Evolutionary conservation across 1,284 basidiomycete species (phyloP), one percentile per base, ranked within the genome.

Genomic region (Volvariella volvacea): DNA sequence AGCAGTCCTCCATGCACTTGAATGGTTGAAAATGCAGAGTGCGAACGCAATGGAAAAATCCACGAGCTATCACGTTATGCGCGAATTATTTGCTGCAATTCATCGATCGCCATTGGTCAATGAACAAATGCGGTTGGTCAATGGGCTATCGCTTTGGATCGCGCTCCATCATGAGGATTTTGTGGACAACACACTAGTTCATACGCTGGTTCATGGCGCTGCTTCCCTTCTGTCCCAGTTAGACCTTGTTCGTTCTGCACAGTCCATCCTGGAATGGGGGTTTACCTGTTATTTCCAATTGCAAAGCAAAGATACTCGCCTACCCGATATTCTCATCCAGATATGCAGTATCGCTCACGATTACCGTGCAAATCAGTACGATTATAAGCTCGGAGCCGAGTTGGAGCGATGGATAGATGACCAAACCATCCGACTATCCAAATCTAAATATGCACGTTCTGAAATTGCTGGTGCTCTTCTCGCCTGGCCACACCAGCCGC

Each of bases 61-160:
- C 7, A 75, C 80, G 41, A 78, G 82, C 2, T 93, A 91, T 59
- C 85, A 91, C 50, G 74, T 90, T 34, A 60, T 92, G 16, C 80
- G 88, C 45, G 77, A 80, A 43, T 66, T 95, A 7, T 80, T 95
- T 51, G 71, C 82, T 4, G 70, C 73, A 32, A 66, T 93, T 21
- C 74, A 87, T 48, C 62, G 67, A 2, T 79, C 81, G 0, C 82
- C 81, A n/a, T 72, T 97, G 34, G 74, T 95, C 50, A 90, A 91
- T 57, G 91, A 96, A 56, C 91, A 96, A 60, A 63, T 83, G 37
- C 80, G 93, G 4, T 66, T 87, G 22, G 60, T 94, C 22, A 83
- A 89, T 45, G 77, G 81, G 0, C 65, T 96, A 19, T 80, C 78
- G 16, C 60, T 95, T 12, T 82, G 88, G 71, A 70, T 91, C 20